These are phyloP conservation scores for Fusarium foetens DNA, from an alignment of 2,329 filamentous ascomycete genomes.

Conservation along the genomic window DNA sequence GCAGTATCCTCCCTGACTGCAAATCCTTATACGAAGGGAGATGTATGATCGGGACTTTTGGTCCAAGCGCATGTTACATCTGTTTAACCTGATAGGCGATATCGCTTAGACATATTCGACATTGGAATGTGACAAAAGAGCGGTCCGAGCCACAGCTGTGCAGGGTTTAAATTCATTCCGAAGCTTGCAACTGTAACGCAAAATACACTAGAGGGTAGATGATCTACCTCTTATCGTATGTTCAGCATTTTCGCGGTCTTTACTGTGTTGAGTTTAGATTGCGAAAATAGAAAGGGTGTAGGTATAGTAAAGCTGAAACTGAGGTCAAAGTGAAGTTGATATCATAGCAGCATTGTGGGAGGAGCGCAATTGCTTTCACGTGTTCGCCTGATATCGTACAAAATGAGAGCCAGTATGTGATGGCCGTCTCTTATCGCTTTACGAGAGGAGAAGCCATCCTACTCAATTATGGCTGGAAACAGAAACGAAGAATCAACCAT, in stretches of 20 bases:
- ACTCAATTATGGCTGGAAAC: background rate
- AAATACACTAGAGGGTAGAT: background rate
- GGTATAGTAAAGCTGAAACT: background rate
- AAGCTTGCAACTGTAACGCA: background rate
- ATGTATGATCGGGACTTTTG: background rate
- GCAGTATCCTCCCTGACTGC: background rate
- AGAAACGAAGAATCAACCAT: background rate
- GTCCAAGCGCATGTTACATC: background rate
- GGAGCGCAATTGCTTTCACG: background rate
- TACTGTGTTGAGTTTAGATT: background rate
- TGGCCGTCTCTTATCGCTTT: background rate
- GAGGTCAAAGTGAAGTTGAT: background rate
- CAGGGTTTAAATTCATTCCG: background rate
- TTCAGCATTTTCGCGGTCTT: background rate
- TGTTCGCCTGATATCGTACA: background rate
- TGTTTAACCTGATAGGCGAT: background rate
- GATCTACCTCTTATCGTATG: background rate
- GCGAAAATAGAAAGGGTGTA: background rate
- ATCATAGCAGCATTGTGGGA: background rate
- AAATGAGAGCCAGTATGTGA: background rate
- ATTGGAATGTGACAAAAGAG: background rate
- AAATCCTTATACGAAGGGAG: background rate
- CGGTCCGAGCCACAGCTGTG: background rate
- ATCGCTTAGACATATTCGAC: background rate
- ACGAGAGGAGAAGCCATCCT: rapidly evolving